phyloP scores from a whole-genome alignment of 495 filamentous ascomycete genomes.

The Penicillium coffeae region DNA sequence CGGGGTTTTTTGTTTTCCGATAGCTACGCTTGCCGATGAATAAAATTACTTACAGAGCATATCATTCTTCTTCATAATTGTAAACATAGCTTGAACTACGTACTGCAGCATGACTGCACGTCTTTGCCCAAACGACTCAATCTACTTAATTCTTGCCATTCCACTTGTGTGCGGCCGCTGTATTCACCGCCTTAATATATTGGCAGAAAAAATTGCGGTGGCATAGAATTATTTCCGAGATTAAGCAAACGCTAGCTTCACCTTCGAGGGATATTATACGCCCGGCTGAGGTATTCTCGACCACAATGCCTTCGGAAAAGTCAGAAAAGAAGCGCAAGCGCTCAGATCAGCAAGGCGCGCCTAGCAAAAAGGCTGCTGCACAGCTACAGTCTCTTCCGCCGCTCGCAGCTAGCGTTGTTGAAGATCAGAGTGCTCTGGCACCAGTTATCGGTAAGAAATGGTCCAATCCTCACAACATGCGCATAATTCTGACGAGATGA shows the following conservation, averaged over 20 bases:
- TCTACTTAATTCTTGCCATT: neutral
- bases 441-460: slow-evolving; percentile 52
- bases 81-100: neutral
- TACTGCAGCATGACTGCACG: no score
- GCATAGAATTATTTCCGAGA: neutral
- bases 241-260: slow-evolving; percentile 4
- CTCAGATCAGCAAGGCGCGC: slow-evolving; percentile 49
- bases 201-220: neutral
- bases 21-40: slow-evolving; percentile 29
- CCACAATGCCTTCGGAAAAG: slow-evolving; percentile 48
- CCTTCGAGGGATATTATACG: slow-evolving; percentile 2
- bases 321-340: slow-evolving; percentile 75
- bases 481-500: slow-evolving; percentile 11
- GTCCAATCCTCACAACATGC: neutral
- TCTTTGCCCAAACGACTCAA: no score
- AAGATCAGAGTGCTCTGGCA: slow-evolving; percentile 54
- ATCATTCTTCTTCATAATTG: neutral
- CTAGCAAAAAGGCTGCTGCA: slow-evolving; percentile 62
- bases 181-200: neutral
- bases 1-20: slow-evolving; percentile 26
- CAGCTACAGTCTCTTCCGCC: slow-evolving; percentile 40
- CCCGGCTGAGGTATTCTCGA: slow-evolving; percentile 1
- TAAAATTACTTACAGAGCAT: slow-evolving; percentile 22
- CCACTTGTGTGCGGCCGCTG: neutral
- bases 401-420: slow-evolving; percentile 54